Base-by-base conservation (phyloP, 1,139 yeast species). In the Protomyces lactucae-debilis region DNA sequence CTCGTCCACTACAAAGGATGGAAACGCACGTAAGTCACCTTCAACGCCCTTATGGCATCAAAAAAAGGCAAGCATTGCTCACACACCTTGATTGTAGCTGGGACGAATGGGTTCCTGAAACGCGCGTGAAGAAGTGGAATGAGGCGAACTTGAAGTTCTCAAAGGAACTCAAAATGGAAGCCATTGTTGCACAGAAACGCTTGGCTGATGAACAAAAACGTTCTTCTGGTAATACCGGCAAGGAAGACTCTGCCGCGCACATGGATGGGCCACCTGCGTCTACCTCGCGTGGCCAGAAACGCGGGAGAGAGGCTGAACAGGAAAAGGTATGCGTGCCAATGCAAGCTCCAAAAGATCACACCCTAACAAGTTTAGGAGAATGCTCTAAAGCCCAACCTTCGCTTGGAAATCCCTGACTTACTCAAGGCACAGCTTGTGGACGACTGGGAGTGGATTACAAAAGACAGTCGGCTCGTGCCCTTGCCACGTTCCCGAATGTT, bases 61-160 rank as follows among this genome's bases (percentile, higher is more conserved):
- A 16, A n/a, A n/a, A 52, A 37, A 23, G 21, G n/a, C 16, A 37
- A n/a, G 5, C 43, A 2, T 5, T n/a, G 43, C 43, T 37, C 43
- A 37, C 16, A 37, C 16, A 3, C 32, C 32, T 32, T 36, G 12
- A 14, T n/a, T 45, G 2, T 37, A 68, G 70, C 36, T 92, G 97
- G 97, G 98, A 93, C 73, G 99, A 93, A 74, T 93, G 99, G 99
- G 95, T 93, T 0, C 82, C 84, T 0, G 75, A 76, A 9, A 86
- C 83, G 60, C 78, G 98, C 52, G 82, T 92, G 10, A 77, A 89
- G 72, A 86, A 84, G 69, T 80, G 81, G 72, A 88, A 82, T 61
- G 87, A 85, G 53, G 95, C 86, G 69, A 91, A 88, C 72, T 72
- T 86, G 64, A 78, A 80, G 66, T 76, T 84, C 61, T 90, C 87